Conservation (phyloP, 2,329 filamentous ascomycete genomes). For the Chaetomium sp. region DNA sequence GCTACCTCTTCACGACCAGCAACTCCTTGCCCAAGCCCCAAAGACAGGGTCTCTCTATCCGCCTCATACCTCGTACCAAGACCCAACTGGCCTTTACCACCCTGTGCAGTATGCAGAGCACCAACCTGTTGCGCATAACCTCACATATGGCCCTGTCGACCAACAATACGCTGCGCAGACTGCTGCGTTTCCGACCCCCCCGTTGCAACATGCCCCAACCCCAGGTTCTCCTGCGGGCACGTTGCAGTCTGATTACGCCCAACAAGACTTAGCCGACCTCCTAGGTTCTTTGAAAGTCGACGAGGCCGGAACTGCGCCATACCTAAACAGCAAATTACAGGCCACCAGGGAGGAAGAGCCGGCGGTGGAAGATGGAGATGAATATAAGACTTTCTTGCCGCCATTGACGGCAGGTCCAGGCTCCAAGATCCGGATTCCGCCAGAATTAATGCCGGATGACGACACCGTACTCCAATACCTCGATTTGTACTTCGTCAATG, state of each 20-base stretch:
- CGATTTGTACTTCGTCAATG: slow-evolving; percentile 80
- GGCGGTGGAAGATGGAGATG: slow-evolving; percentile 63
- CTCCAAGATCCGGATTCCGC: slow-evolving; percentile 77
- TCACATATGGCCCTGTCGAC: slow-evolving; percentile 51
- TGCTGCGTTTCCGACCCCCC: slow-evolving; percentile 48
- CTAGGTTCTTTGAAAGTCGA: slow-evolving; percentile 84
- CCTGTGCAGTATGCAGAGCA: slow-evolving; percentile 42
- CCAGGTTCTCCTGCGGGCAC: slow-evolving; percentile 42
- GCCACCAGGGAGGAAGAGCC: slow-evolving; percentile 51
- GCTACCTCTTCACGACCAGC: slow-evolving; percentile 32
- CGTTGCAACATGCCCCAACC: slow-evolving; percentile 39
- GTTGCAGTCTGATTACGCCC: slow-evolving; percentile 58
- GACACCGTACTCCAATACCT: slow-evolving; percentile 78
- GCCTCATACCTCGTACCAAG: slow-evolving; percentile 43
- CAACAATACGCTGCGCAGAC: slow-evolving; percentile 43
- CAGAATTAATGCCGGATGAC: slow-evolving; percentile 86
- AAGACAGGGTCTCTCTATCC: slow-evolving; percentile 44
- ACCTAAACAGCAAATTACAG: slow-evolving; percentile 60
- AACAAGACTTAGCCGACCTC: slow-evolving; percentile 69
- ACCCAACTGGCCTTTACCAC: slow-evolving; percentile 40
- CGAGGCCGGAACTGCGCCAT: slow-evolving; percentile 83
- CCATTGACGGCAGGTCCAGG: slow-evolving; percentile 62
- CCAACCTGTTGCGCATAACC: slow-evolving; percentile 37
- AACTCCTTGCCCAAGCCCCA: slow-evolving; percentile 36
- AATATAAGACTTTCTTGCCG: slow-evolving; percentile 65